These are phyloP conservation scores for Ophiostoma himal-ulmi DNA, from an alignment of 2,329 filamentous ascomycete species.

Conservation along the genomic window DNA sequence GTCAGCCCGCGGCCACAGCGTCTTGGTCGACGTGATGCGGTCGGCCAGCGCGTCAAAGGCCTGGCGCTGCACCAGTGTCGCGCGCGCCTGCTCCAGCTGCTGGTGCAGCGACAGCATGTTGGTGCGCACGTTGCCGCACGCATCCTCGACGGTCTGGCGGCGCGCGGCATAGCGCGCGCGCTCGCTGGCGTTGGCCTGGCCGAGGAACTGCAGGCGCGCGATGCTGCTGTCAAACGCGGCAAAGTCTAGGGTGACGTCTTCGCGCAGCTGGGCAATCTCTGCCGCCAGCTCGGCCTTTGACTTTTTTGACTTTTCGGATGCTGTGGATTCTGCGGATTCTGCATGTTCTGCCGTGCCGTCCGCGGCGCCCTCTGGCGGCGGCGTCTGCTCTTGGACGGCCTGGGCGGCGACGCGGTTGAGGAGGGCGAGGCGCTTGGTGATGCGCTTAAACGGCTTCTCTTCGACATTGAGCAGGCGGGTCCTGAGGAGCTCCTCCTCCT, in stretches of 20 bases:
- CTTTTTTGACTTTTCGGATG: neutral
- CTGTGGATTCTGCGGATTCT: too few relatives aligned
- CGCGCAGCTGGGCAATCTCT: constrained; percentile 63
- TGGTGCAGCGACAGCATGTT: constrained; percentile 63
- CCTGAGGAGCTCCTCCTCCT: constrained; percentile 82
- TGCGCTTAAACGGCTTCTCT: constrained; percentile 84
- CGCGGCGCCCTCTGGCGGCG: constrained; percentile 52
- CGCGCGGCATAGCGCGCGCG: constrained; percentile 76
- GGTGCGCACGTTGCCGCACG: constrained; percentile 70
- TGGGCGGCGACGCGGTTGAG: constrained; percentile 58
- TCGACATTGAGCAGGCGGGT: constrained; percentile 81
- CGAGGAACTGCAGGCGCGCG: constrained; percentile 79
- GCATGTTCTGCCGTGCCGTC: neutral
- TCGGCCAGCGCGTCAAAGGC: constrained; percentile 84
- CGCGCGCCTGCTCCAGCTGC: constrained; percentile 72
- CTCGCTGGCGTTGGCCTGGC: constrained; percentile 75
- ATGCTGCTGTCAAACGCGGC: constrained; percentile 81
- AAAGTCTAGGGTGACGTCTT: constrained; percentile 83
- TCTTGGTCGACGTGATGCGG: constrained; percentile 73
- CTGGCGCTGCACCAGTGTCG: constrained; percentile 70
- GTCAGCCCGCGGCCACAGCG: constrained; percentile 78
- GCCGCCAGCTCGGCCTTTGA: constrained; percentile 22
- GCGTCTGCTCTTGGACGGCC: constrained; percentile 53
- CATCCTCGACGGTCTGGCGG: constrained; percentile 70
- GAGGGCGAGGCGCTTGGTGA: constrained; percentile 72